Base-by-base conservation (phyloP, 148 eudicot genomes). In the Oxyria digyna region DNA sequence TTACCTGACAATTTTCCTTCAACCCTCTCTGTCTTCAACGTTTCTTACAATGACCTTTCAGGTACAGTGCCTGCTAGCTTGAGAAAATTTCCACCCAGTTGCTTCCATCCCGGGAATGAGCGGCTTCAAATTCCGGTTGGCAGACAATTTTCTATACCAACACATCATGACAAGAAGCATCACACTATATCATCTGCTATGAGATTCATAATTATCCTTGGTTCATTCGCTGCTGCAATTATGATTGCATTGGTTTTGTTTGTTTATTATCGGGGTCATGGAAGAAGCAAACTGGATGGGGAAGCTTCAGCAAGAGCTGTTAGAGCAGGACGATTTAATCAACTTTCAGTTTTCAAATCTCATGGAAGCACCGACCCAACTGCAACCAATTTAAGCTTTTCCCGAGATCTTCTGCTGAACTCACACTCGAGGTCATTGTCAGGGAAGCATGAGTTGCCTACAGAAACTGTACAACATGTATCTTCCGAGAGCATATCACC, bases 161-260 rank as follows among this genome's bases (percentile, higher is more conserved):
- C 67, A 67, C 57, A 67, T 62, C 76, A 14, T 11, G 32, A 41
- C 1, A 78, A 46, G 33, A 57, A 63, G 42, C 74, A 63, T 70
- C 88, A 64, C 49, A 32, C 46, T 49, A 81, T 88, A 33, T 88
- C 78, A 69, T 45, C 86, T 41, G 85, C 62, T 73, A 81, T 87
- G 64, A 88, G 77, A 75, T 71, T 90, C 65, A 97, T 91, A 10
- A 85, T 90, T 18, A 82, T 94, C 76, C 76, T 88, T 71, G 98
- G 89, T 43, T 86, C 89, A 9, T 74, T 86, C 70, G 85, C 84
- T 74, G 96, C 96, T 79, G 85, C 86, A 69, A 20, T 81, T 57
- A 87, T 94, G 91, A 85, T 94, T 72, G 96, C 87, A 18, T 78
- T 94, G 79, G 90, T 90, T 76, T 81, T 87, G 62, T 42, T 83